Percentiles rank a stretch among this genome's conserved stretches.
phyloP scores from a whole-genome alignment of 2,329 filamentous ascomycete genomes.

The Onygenales sp. region DNA sequence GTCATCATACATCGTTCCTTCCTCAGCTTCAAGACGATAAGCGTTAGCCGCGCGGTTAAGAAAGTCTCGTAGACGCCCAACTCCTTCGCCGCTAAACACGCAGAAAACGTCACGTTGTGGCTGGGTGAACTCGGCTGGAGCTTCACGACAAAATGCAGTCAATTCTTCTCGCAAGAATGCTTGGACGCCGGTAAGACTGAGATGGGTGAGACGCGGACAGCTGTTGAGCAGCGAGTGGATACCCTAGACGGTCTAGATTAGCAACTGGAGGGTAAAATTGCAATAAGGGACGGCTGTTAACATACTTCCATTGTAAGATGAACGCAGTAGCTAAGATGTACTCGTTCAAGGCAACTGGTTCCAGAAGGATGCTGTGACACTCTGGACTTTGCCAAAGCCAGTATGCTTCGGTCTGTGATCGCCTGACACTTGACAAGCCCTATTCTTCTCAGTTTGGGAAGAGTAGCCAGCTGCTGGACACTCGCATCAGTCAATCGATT shows the following conservation, averaged over 20 bases:
- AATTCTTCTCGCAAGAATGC: conserved; percentile 82
- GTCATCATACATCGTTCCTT: conserved; percentile 36
- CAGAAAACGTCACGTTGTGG: conserved; percentile 95
- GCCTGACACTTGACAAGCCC: conserved; percentile 86
- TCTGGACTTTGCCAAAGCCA: conserved; percentile 64
- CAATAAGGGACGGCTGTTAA: conserved; percentile 9
- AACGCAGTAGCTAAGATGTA: conserved; percentile 92
- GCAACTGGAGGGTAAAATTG: neutral
- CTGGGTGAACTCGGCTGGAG: conserved; percentile 84
- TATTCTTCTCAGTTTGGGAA: conserved; percentile 91
- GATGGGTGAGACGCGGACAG: conserved; percentile 84
- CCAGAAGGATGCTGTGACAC: conserved; percentile 46
- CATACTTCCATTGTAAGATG: conserved; percentile 71
- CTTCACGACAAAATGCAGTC: conserved; percentile 73
- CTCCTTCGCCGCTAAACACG: conserved; percentile 86
- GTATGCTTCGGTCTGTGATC: conserved; percentile 85
- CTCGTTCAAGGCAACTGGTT: conserved; percentile 70
- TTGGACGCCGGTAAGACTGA: conserved; percentile 87
- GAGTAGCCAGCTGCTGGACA: conserved; percentile 68
- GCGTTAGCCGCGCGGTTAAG: conserved; percentile 48
- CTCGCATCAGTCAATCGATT: conserved; percentile 78
- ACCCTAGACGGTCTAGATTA: conserved; percentile 48
- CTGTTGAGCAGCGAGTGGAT: conserved; percentile 83
- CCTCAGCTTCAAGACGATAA: conserved; percentile 22
- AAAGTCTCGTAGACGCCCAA: conserved; percentile 65